Percentiles rank a stretch among this genome's conserved stretches.
Conservation (phyloP, 2,329 filamentous ascomycete genomes). For the Polychaeton citri region DNA sequence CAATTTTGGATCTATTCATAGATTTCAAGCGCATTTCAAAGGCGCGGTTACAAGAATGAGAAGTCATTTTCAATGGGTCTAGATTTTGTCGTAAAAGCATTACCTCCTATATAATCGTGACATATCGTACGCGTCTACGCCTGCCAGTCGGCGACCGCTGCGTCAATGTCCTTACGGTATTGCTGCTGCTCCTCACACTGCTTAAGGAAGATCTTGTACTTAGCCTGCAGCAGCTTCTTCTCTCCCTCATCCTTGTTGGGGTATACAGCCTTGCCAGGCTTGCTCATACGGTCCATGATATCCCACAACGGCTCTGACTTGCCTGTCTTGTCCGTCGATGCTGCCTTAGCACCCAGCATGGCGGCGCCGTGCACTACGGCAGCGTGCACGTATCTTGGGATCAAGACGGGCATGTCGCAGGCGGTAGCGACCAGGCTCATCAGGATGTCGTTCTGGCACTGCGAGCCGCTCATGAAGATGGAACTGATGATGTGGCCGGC, state of each 20-base stretch:
- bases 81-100: too few species aligned
- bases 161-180: constrained; percentile 69
- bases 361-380: constrained; percentile 96
- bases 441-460: constrained; percentile 88
- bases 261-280: constrained; percentile 72
- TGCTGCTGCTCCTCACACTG: constrained; percentile 75
- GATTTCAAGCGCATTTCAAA: too few species aligned
- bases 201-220: constrained; percentile 93
- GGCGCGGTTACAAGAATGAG: too few species aligned
- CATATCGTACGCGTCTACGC: not conserved
- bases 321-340: constrained; percentile 62
- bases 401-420: constrained; percentile 83
- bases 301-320: constrained; percentile 81
- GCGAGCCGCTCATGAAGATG: constrained; percentile 98
- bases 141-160: constrained; percentile 25
- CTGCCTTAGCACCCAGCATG: constrained; percentile 97
- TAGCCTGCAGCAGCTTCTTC: constrained; percentile 68
- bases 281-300: constrained; percentile 97
- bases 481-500: constrained; percentile 76
- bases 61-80: too few species aligned
- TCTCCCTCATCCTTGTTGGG: constrained; percentile 59
- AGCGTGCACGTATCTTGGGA: constrained; percentile 85
- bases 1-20: too few species aligned
- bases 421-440: constrained; percentile 85
- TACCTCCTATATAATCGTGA: not conserved